Base-by-base conservation (phyloP, 257 asterid genomes). In the Ilex asprella region DNA sequence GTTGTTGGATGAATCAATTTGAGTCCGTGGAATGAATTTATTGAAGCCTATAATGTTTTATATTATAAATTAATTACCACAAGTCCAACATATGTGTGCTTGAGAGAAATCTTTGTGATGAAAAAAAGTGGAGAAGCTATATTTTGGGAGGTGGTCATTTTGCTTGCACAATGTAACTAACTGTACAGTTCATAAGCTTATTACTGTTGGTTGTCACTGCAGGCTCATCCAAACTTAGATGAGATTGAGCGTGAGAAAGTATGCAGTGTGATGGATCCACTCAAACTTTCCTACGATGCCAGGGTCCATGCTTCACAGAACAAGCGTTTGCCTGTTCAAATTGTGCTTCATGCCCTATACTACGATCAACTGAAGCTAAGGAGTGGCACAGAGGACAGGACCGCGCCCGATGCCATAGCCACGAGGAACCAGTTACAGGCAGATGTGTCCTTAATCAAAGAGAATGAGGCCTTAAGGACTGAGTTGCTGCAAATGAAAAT, bases 161-260 rank as follows among this genome's bases (percentile, higher is more conserved):
- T 21, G 27, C 27, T 21, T 21, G 27, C 27, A 21, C 27, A 21
- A 21, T 21, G 27, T 21, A 21, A 21, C 27, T 21, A 21, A 21
- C 27, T 21, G 27, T 21, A 21, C 27, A 21, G 27, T 64, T 15
- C 11, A 31, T 52, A 60, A 31, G 10, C 58, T 35, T 55, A 62
- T 59, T 2, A 13, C 44, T 16, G 16, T 3, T 10, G 10, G 3
- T 31, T 11, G 0, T n/a, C 10, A 35, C 15, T 57, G 59, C 76
- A 87, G 98, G 92, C 95, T 12, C 99, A 93, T 72, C 94, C 87
- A 51, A 71, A 85, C 59, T 80, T 89, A 0, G 99, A 89, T 35
- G 99, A 93, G 70, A 93, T 93, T 51, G 99, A 87, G 75, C 77
- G 96, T 0, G 99, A 93, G 64, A 93, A 93, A 65, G 94, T 79